Evolutionary conservation across 495 filamentous ascomycete species (phyloP), one percentile per base, ranked within the genome.

Genomic region (Bombardia bombarda): DNA sequence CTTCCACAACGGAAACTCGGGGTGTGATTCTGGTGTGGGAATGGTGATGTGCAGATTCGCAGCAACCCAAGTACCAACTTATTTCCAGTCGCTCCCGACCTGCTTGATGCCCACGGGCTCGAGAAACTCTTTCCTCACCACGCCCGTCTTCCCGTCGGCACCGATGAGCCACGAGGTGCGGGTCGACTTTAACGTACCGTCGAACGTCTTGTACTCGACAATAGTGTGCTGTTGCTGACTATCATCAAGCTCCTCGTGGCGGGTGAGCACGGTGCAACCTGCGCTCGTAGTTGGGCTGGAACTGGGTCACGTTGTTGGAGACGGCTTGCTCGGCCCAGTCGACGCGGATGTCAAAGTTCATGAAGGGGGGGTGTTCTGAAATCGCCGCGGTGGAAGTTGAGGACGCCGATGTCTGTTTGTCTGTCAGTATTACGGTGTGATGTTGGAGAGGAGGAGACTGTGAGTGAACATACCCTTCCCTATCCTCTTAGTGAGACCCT

Each of bases 31-130:
- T 34, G 53, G 54, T 3, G 61, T 74, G 3, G 74, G 73, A 1
- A 66, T 45, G 1, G 50, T 53, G 9, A 76, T 58, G 25, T 73
- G 35, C 60, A 69, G 65, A 31, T 78, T 78, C 2, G 70, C 46
- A 14, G 74, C 72, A 12, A 76, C 67, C 72, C 73, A 78, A 0
- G 61, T 70, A 40, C 65, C 74, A 30, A 70, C 62, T 42, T 78
- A 78, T 3, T 51, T 54, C 20, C 61, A 65, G 18, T 62, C 56
- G 38, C 43, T 46, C 12, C 50, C 61, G 18, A 60, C 53, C 44
- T 74, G 68, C 54, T 65, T 54, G 13, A 59, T 47, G 19, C 71
- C 61, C 2, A 51, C 57, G 1, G 63, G 57, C 49, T 74, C 71
- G 2, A 77, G 58, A 41, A 70, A 75, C 3, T 65, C 49, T 52